Base-by-base conservation (phyloP, 306 rosid genomes). In the Cicer judaicum region DNA sequence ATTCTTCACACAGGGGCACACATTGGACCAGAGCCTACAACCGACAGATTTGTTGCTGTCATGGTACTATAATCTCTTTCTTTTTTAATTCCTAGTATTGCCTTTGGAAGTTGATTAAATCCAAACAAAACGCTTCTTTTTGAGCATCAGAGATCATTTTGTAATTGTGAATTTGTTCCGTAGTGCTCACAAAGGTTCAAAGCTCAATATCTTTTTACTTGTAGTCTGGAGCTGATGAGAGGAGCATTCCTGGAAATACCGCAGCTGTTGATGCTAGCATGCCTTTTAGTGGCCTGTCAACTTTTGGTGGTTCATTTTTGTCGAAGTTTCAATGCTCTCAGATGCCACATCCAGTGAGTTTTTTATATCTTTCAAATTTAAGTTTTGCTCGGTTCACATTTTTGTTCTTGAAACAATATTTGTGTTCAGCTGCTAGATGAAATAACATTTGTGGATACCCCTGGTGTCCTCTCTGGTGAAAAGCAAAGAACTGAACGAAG, bases 11-110 rank as follows among this genome's bases (percentile, higher is more conserved):
- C 85, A 94, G 99, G 96, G 54, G 96, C 96, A 59, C 99, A 94
- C 77, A 92, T 94, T 73, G 99, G 99, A 64, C 99, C 99, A 41
- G 99, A 94, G 85, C 97, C 99, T 47, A 94, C 99, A 42, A 94
- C 99, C 14, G 97, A 94, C 75, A 85, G 97, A 90, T 94, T 94
- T 85, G 92, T 94, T 65, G 97, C 82, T 78, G 95, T 92, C 72
- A 94, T 92, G 99, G 99, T 94, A 92, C 43, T 73, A 36, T 73
- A 80, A 44, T 10, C 15, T 21, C n/a, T 29, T 1, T 54, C 13
- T 70, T 64, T 16, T 7, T 49, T 49, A 29, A 5, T 49, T 49
- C 19, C 60, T 19, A n/a, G 24, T 55, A 14, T 57, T 74, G 7
- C 50, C 56, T 53, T 43, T 70, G 10, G n/a, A 59, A 8, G 36